Base-by-base conservation (phyloP, 768 basidiomycete species). In the Russula abietina region DNA sequence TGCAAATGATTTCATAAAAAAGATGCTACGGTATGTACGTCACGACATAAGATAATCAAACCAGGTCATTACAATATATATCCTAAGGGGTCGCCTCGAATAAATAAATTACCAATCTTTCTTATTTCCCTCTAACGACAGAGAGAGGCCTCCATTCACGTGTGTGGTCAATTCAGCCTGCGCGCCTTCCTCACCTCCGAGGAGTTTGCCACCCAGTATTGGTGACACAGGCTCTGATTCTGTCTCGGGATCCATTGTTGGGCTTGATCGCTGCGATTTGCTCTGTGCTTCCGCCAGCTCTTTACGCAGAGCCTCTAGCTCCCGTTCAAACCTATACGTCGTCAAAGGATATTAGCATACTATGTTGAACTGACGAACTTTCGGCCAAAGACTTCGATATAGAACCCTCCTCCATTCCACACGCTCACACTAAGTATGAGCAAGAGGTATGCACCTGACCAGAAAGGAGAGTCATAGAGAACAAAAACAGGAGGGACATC, bases 391-490 rank as follows among this genome's bases (percentile, higher is more conserved):
- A 97, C 94, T 73, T 97, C 94, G 58, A 97, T 94, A 73, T 97
- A 97, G 78, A 87, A 97, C 1, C 91, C 91, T 26, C 90, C 93
- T 11, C 95, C 95, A 71, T 98, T 98, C 94, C 94, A 98, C 0
- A 89, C 93, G 62, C 89, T 89, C 50, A 93, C 91, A 17, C 82
- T 78, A 70, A 98, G 91, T 49, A 98, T 88, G 66, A 82, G 67
- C 43, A 95, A 75, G 26, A 98, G 75, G 76, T 93, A 97, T 2
- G 80, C 73, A 19, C 81, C 84, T 68, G 91, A 93, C 83, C 88
- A 91, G 60, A 81, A 76, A 3, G 89, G 75, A 68, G 86, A 91
- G 69, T 90, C 81, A 70, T 96, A 96, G 48, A 97, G 79, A 32
- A 95, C 57, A 69, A 86, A 91, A 4, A 95, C 83, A 12, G 92